These are phyloP conservation scores for Coemansia sp. DNA, from an alignment of 192 early-diverging fungal genomes.

Conservation along the genomic window DNA sequence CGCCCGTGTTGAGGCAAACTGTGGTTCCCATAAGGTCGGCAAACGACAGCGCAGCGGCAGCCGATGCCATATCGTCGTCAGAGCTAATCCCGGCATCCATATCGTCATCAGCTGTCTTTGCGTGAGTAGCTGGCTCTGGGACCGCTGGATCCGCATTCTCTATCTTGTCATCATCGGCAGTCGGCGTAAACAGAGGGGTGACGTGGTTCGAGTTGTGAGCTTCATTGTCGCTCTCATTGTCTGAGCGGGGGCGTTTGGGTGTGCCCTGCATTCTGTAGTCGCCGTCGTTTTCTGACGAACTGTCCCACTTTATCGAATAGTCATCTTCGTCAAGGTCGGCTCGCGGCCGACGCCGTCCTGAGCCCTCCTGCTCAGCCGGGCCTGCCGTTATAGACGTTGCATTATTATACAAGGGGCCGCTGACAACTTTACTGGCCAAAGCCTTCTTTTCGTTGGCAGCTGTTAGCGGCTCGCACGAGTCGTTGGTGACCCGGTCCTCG, in stretches of 20 bases:
- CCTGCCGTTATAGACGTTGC: background rate
- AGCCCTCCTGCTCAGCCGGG: background rate
- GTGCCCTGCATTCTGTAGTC: slow-evolving; percentile 14
- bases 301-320: slow-evolving; percentile 15
- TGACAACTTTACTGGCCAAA: background rate
- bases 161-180: background rate
- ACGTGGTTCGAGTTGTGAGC: background rate
- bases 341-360: background rate
- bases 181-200: slow-evolving; percentile 6
- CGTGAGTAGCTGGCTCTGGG: background rate
- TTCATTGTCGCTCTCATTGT: slow-evolving; percentile 38
- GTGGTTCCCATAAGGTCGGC: slow-evolving; percentile 16
- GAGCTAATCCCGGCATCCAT: background rate
- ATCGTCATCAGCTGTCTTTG: background rate
- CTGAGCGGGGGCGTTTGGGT: slow-evolving; percentile 43
- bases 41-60: slow-evolving; percentile 32
- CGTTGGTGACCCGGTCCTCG: slow-evolving; percentile 34
- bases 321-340: background rate
- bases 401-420: background rate
- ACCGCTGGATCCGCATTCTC: background rate
- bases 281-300: slow-evolving; percentile 14
- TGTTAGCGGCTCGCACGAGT: slow-evolving; percentile 33
- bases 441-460: slow-evolving; percentile 1
- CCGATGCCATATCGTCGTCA: slow-evolving; percentile 38
- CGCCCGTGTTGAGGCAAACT: slow-evolving; percentile 35